These are phyloP conservation scores for Filobasidium uniguttulatum DNA, from an alignment of 1,284 basidiomycete genomes.

Conservation along the genomic window DNA sequence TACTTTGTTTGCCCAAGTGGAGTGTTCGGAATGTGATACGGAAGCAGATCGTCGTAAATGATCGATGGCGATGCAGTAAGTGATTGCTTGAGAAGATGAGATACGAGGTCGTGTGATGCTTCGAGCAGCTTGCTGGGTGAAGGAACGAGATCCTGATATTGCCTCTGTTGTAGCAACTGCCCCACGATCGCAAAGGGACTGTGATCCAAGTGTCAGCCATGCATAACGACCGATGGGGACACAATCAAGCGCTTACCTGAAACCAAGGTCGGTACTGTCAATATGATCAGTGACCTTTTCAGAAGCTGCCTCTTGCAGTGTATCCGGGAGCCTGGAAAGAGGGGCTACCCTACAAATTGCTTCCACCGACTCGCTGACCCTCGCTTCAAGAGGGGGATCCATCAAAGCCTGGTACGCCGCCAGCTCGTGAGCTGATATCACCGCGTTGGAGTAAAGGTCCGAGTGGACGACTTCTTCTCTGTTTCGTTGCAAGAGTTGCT, in stretches of 20 bases:
- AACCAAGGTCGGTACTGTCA: too few relatives aligned
- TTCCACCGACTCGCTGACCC: too few relatives aligned
- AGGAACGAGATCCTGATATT: background rate
- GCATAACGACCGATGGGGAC: too few relatives aligned
- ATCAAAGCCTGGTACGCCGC: too few relatives aligned
- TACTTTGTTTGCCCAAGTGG: conserved; percentile 17
- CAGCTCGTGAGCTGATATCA: background rate
- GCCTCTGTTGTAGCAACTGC: background rate
- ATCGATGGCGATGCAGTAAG: background rate
- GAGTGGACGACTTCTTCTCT: conserved; percentile 2
- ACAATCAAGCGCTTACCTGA: too few relatives aligned
- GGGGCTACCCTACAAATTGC: too few relatives aligned
- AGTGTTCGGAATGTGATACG: background rate
- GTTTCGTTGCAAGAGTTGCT: background rate
- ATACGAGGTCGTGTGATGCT: background rate
- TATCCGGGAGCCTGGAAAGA: too few relatives aligned
- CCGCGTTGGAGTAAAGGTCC: conserved; percentile 3
- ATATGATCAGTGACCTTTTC: too few relatives aligned
- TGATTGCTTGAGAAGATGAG: background rate
- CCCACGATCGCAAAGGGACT: background rate
- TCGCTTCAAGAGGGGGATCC: too few relatives aligned
- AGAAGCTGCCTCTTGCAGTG: too few relatives aligned
- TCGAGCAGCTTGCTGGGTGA: background rate
- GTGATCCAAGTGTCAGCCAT: too few relatives aligned
- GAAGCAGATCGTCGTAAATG: conserved; percentile 1